Percentiles rank a stretch among this genome's conserved stretches.
Evolutionary conservation across 768 basidiomycete species (phyloP).

Genomic region (Tylopilus vinaceipallidus): DNA sequence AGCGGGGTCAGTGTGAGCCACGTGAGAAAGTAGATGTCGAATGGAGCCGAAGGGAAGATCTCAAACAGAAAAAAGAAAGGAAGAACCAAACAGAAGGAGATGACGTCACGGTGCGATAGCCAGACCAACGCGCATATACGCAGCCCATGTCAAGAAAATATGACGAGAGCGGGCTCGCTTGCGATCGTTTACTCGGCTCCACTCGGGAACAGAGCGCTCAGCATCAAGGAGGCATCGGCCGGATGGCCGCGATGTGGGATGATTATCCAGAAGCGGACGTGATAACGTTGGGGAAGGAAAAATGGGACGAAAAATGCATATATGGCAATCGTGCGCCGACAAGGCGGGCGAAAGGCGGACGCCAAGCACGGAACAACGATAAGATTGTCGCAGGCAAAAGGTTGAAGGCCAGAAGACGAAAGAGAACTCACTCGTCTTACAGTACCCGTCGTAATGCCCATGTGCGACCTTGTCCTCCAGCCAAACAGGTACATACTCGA

Average conservation of each 20-base stretch:
- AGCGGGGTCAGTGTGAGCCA: slow-evolving; percentile 10
- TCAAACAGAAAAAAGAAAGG: not conserved
- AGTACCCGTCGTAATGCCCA: slow-evolving; percentile 96
- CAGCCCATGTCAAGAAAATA: not conserved
- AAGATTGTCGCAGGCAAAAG: slow-evolving; percentile 2
- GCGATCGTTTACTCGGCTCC: not conserved
- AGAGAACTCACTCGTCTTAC: slow-evolving; percentile 89
- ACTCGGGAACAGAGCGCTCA: not conserved
- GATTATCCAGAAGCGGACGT: slow-evolving; percentile 4
- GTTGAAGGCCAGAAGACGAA: not conserved
- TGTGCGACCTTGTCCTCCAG: slow-evolving; percentile 86
- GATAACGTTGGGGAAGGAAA: not conserved
- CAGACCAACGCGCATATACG: not conserved
- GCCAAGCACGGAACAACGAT: not conserved
- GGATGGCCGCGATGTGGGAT: not conserved
- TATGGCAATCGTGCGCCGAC: slow-evolving; percentile 11
- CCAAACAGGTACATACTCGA: slow-evolving; percentile 88
- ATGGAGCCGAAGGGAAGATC: not conserved
- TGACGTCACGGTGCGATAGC: not conserved
- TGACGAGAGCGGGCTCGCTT: not conserved
- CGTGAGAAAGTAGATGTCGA: not conserved
- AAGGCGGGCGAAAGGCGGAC: not conserved
- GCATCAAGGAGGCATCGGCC: too few relatives aligned
- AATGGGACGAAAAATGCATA: slow-evolving; percentile 6
- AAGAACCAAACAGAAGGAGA: not conserved